phyloP scores from a whole-genome alignment of 164 flowering plant species.

The Sextonia rubra region DNA sequence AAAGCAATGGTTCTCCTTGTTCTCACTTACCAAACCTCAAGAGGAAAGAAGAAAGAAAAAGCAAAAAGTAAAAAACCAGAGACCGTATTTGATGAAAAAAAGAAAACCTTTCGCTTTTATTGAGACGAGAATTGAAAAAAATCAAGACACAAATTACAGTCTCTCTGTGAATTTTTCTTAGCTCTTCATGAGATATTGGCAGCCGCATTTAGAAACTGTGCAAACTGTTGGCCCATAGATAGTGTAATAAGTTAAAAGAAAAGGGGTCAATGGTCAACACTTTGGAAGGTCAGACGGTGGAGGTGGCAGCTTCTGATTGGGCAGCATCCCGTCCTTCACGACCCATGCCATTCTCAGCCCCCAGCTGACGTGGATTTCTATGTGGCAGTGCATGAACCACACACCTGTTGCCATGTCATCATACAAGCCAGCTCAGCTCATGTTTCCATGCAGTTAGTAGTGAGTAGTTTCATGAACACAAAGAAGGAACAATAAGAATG shows the following conservation, averaged over 20 bases:
- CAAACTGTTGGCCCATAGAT: neutral
- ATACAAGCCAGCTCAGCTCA: neutral
- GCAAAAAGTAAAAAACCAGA: too few species aligned
- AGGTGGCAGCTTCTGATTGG: conserved; percentile 40
- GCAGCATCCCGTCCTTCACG: conserved; percentile 36
- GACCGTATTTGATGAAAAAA: too few species aligned
- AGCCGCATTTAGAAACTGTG: neutral
- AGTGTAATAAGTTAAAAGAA: neutral
- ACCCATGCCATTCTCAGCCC: conserved; percentile 53
- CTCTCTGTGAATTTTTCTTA: too few species aligned
- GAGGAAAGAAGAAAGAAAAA: too few species aligned
- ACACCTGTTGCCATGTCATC: conserved; percentile 24
- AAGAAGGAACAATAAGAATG: too few species aligned
- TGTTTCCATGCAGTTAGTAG: too few species aligned
- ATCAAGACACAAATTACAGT: neutral
- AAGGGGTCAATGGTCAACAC: conserved; percentile 23
- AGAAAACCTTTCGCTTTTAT: too few species aligned
- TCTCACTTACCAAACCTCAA: too few species aligned
- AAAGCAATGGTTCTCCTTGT: too few species aligned
- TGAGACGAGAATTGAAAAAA: neutral
- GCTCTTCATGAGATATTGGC: neutral
- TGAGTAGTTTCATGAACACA: too few species aligned
- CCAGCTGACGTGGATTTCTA: conserved; percentile 52
- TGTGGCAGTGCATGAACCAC: conserved; percentile 65
- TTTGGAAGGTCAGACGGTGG: conserved; percentile 56